Evolutionary conservation across 2,329 filamentous ascomycete genomes (phyloP).

Genomic region (Fusarium piperis): DNA sequence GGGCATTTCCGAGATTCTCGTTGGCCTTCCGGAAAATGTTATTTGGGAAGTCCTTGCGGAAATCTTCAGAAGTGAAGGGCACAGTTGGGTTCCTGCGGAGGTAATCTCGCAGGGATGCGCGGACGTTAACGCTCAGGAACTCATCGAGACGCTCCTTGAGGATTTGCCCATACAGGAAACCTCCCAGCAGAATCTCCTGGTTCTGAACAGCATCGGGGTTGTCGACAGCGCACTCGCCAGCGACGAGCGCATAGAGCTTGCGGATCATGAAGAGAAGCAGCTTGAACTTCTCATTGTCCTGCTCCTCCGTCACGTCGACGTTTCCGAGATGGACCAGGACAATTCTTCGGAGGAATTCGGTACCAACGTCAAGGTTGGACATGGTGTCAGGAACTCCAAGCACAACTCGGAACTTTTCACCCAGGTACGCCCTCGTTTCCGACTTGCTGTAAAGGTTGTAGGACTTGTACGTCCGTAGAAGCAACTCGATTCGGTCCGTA

Average conservation of each 20-base stretch:
- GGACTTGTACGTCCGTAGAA: slow-evolving; percentile 91
- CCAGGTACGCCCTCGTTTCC: slow-evolving; percentile 86
- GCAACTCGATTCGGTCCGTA: slow-evolving; percentile 90
- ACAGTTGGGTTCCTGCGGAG: slow-evolving; percentile 66
- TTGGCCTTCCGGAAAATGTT: slow-evolving; percentile 84
- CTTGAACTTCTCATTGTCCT: slow-evolving; percentile 92
- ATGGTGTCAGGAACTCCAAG: slow-evolving; percentile 85
- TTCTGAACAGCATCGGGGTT: slow-evolving; percentile 97
- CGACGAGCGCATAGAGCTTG: slow-evolving; percentile 92
- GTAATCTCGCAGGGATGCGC: slow-evolving; percentile 65
- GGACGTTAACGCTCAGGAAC: slow-evolving; percentile 71
- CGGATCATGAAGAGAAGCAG: slow-evolving; percentile 95
- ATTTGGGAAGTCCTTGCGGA: slow-evolving; percentile 80
- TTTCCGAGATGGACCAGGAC: slow-evolving; percentile 93
- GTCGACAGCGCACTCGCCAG: slow-evolving; percentile 91
- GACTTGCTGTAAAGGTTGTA: slow-evolving; percentile 85
- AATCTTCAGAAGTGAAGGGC: slow-evolving; percentile 80
- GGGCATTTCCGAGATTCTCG: slow-evolving; percentile 84
- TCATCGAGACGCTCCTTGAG: slow-evolving; percentile 95
- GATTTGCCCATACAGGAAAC: slow-evolving; percentile 94
- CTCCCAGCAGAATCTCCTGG: slow-evolving; percentile 92
- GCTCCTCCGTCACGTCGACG: slow-evolving; percentile 80
- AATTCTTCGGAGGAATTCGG: slow-evolving; percentile 89
- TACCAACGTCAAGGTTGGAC: slow-evolving; percentile 88
- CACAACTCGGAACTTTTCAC: slow-evolving; percentile 89